phyloP scores from a whole-genome alignment of 768 basidiomycete genomes.

The Pleurotus eryngii region DNA sequence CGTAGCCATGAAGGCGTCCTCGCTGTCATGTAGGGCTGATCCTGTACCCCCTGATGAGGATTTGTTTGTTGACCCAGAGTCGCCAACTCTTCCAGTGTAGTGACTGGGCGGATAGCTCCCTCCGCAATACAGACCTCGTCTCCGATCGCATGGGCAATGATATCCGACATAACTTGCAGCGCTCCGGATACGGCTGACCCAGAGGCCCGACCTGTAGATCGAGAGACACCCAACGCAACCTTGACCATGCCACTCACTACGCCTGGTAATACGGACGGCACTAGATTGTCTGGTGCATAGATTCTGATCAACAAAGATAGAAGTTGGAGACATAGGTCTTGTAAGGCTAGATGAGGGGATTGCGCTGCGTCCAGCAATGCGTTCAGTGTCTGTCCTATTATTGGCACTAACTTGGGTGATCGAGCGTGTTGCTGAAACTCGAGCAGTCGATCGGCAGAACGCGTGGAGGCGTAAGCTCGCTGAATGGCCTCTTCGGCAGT shows the following conservation, averaged over 20 bases:
- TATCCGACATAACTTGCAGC: slow-evolving; percentile 51
- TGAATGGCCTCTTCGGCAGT: slow-evolving; percentile 32
- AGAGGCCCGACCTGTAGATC: slow-evolving; percentile 65
- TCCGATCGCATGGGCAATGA: slow-evolving; percentile 57
- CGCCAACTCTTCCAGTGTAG: slow-evolving; percentile 62
- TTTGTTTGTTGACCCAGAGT: slow-evolving; percentile 24
- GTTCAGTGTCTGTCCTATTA: slow-evolving; percentile 81
- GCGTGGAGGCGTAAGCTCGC: slow-evolving; percentile 16
- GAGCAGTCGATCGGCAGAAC: slow-evolving; percentile 25
- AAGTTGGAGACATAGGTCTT: slow-evolving; percentile 58
- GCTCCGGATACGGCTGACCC: slow-evolving; percentile 63
- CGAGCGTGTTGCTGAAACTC: slow-evolving; percentile 43
- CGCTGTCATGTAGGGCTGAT: slow-evolving; percentile 36
- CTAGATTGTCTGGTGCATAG: slow-evolving; percentile 49
- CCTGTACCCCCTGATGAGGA: slow-evolving; percentile 7
- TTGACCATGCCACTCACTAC: slow-evolving; percentile 76
- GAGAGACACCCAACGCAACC: slow-evolving; percentile 53
- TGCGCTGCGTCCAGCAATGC: slow-evolving; percentile 59
- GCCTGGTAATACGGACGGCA: slow-evolving; percentile 79
- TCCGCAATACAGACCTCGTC: slow-evolving; percentile 65
- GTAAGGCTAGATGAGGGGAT: slow-evolving; percentile 59
- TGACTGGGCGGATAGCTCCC: slow-evolving; percentile 52
- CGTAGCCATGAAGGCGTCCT: slow-evolving; percentile 78
- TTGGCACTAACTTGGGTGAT: slow-evolving; percentile 56
- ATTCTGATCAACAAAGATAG: slow-evolving; percentile 52